A percentile compares a stretch with the other conserved stretches of the same genome.
Conservation (phyloP, 176 grass and related monocot species). For the Musa troglodytarum region DNA sequence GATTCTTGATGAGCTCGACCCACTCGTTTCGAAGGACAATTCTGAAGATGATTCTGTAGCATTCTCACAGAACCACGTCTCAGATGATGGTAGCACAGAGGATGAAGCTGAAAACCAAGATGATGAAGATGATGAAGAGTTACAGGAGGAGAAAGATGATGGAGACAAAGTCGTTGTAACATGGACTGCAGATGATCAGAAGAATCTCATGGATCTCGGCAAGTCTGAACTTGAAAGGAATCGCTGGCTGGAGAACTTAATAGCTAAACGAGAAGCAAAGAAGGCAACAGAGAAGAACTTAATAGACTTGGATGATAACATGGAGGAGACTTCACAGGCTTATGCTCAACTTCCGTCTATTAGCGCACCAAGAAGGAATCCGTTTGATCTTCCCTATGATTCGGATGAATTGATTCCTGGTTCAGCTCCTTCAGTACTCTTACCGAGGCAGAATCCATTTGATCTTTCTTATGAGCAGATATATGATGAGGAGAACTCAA, state of each 20-base stretch:
- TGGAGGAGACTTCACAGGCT: conserved; percentile 48
- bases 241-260: conserved; percentile 81
- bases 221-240: conserved; percentile 91
- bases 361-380: conserved; percentile 62
- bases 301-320: conserved; percentile 32
- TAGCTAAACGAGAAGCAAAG: conserved; percentile 70
- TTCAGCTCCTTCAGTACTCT: conserved; percentile 85
- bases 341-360: conserved; percentile 42
- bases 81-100: conserved; percentile 47
- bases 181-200: conserved; percentile 94
- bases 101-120: conserved; percentile 34
- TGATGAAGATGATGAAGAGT: conserved; percentile 34
- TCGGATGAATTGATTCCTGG: conserved; percentile 56
- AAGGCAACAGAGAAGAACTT: conserved; percentile 52
- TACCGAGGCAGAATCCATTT: conserved; percentile 60
- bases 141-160: conserved; percentile 41
- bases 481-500: conserved; percentile 35
- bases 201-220: conserved; percentile 92
- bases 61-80: conserved; percentile 41
- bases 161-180: conserved; percentile 44
- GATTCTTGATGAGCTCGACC: conserved; percentile 81
- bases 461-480: conserved; percentile 55
- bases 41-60: conserved; percentile 45
- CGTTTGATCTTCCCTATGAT: conserved; percentile 71
- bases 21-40: conserved; percentile 41